These are phyloP conservation scores for Gaertneriomyces semiglobifer DNA, from an alignment of 192 early-diverging fungal species.

Conservation along the genomic window DNA sequence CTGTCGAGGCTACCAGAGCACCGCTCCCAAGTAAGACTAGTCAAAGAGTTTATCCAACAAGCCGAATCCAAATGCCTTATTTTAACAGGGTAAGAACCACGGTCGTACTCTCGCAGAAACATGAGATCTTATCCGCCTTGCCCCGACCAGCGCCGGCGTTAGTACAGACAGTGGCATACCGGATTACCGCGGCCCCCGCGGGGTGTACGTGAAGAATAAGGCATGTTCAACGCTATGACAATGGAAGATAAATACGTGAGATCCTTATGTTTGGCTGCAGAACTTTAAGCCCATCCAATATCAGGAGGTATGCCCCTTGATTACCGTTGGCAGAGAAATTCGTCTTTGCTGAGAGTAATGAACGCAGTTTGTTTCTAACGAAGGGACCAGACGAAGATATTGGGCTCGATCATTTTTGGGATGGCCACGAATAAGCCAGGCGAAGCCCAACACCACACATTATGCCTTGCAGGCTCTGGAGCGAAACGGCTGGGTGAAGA, in stretches of 20 bases:
- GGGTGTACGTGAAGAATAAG: conserved; percentile 40
- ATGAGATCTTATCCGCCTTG: neutral
- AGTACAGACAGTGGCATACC: conserved; percentile 62
- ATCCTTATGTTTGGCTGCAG: neutral
- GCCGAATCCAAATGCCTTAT: neutral
- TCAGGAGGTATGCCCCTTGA: conserved; percentile 49
- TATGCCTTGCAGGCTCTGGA: conserved; percentile 53
- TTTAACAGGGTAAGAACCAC: no score
- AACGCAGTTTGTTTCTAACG: conserved; percentile 48
- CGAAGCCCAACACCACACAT: conserved; percentile 76
- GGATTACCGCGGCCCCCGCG: conserved; percentile 76
- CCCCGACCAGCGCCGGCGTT: conserved; percentile 43
- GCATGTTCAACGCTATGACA: neutral
- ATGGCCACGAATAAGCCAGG: conserved; percentile 62
- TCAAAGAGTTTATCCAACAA: neutral
- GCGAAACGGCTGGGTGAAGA: conserved; percentile 32
- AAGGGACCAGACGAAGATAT: conserved; percentile 73
- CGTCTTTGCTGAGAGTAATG: neutral
- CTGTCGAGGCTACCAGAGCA: no score
- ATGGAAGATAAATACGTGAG: neutral
- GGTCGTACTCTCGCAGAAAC: conserved; percentile 2
- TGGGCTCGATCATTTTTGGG: conserved; percentile 90
- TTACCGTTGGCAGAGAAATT: neutral
- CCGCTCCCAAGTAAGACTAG: neutral
- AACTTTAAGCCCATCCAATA: conserved; percentile 83